Conservation (phyloP, 2,329 filamentous ascomycete genomes). For the Diaporthe batatas region DNA sequence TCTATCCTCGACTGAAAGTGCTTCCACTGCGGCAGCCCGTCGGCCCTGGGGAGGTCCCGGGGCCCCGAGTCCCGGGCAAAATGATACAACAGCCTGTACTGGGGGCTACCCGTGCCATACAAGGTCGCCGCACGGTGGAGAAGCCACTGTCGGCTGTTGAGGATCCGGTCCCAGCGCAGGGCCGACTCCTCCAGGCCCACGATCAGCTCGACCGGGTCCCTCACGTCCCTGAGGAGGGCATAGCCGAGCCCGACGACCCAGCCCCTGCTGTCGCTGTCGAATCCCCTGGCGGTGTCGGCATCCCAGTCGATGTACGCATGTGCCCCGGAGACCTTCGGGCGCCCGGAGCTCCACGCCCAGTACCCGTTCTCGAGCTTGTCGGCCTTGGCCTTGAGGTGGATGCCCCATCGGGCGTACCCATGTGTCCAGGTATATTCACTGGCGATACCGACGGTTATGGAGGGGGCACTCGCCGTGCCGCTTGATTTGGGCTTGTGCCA, state of each 20-base stretch:
- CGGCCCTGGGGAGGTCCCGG: not conserved
- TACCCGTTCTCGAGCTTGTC: fast-evolving
- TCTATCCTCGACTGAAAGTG: not conserved
- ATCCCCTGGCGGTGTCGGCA: not conserved
- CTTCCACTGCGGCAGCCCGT: not conserved
- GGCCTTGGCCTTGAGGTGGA: not conserved
- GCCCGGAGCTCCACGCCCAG: not conserved
- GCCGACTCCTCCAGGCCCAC: fast-evolving
- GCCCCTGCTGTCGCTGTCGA: fast-evolving
- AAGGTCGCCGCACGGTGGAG: slow-evolving; percentile 5
- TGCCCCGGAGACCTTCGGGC: too few species aligned
- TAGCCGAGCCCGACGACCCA: fast-evolving
- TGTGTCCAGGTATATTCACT: slow-evolving; percentile 7
- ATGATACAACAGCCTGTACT: not conserved
- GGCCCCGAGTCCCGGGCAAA: not conserved
- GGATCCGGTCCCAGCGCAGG: not conserved
- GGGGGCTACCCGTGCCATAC: slow-evolving; percentile 4
- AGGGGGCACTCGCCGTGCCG: fast-evolving
- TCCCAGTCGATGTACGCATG: fast-evolving
- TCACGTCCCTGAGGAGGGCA: slow-evolving; percentile 7
- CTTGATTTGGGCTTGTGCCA: not conserved
- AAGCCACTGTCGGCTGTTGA: not conserved
- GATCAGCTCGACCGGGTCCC: not conserved
- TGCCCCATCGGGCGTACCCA: not conserved
- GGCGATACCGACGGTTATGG: not conserved